phyloP scores from a whole-genome alignment of 1,139 yeast species.

The Nakaseomyces kungkrabaensis region DNA sequence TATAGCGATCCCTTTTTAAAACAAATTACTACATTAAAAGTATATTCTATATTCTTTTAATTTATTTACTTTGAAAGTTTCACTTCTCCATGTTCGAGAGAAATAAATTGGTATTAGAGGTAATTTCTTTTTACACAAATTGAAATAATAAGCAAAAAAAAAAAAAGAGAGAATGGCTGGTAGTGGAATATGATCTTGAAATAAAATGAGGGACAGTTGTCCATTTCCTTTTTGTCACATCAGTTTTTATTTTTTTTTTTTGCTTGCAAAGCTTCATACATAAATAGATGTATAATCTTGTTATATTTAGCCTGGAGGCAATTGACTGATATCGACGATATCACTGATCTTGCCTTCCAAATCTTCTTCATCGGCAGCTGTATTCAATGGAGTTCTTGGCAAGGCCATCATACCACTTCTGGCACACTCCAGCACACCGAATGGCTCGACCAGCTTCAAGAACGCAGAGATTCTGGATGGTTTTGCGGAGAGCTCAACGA shows the following conservation, averaged over 20 bases:
- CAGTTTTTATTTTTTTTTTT: too few relatives aligned
- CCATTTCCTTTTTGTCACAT: too few relatives aligned
- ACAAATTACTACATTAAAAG: not conserved
- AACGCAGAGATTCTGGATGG: conserved; percentile 83
- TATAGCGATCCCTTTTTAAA: not conserved
- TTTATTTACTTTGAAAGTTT: not conserved
- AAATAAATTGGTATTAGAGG: too few relatives aligned
- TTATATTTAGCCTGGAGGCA: conserved; percentile 77
- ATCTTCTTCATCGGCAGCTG: conserved; percentile 37
- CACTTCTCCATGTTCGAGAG: too few relatives aligned
- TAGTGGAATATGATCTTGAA: too few relatives aligned
- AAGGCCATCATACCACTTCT: conserved; percentile 98
- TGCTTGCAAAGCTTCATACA: too few relatives aligned
- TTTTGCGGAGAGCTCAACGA: conserved; percentile 89
- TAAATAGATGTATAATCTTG: too few relatives aligned
- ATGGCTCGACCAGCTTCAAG: conserved; percentile 83
- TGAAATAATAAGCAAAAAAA: too few relatives aligned
- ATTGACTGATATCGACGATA: conserved; percentile 60
- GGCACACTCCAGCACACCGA: conserved; percentile 92
- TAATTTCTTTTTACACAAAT: too few relatives aligned
- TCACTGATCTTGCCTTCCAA: conserved; percentile 23
- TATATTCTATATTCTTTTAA: not conserved
- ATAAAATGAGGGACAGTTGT: too few relatives aligned
- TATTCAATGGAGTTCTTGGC: conserved; percentile 79
- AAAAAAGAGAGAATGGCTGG: too few relatives aligned